phyloP scores from a whole-genome alignment of 768 basidiomycete genomes.

The Lactifluus pinguis region DNA sequence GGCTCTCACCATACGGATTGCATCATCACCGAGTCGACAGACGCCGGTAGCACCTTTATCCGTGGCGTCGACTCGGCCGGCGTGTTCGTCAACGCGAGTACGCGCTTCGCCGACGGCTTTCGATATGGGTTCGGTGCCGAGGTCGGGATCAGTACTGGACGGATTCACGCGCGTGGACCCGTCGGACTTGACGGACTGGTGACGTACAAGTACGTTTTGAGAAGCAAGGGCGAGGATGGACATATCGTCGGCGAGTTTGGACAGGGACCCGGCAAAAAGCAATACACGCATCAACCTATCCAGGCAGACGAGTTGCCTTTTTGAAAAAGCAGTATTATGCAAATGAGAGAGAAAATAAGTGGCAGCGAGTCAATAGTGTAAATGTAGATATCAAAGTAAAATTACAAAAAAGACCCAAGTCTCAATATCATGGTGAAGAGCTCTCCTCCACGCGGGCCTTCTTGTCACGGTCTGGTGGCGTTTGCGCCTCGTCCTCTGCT shows the following conservation, averaged over 20 bases:
- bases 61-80: slow-evolving; percentile 87
- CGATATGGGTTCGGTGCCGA: slow-evolving; percentile 96
- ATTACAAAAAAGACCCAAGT: not conserved
- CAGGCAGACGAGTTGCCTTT: slow-evolving; percentile 40
- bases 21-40: slow-evolving; percentile 77
- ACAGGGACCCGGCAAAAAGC: slow-evolving; percentile 53
- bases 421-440: slow-evolving; percentile 18
- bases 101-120: slow-evolving; percentile 94
- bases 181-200: slow-evolving; percentile 91
- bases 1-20: slow-evolving; percentile 93
- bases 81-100: slow-evolving; percentile 90
- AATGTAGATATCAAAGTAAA: not conserved
- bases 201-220: slow-evolving; percentile 93
- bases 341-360: not conserved
- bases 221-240: slow-evolving; percentile 62
- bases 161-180: slow-evolving; percentile 93
- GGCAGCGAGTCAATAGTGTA: not conserved
- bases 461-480: slow-evolving; percentile 41
- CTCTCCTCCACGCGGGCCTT: slow-evolving; percentile 50
- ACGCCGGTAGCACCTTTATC: slow-evolving; percentile 63
- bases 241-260: slow-evolving; percentile 95
- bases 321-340: slow-evolving; percentile 18
- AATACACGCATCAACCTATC: slow-evolving; percentile 58
- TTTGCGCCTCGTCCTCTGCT: slow-evolving; percentile 46
- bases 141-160: slow-evolving; percentile 94